Evolutionary conservation across 352 stramenopile species (phyloP).

Genomic region (Phytophthora gonapodyides): DNA sequence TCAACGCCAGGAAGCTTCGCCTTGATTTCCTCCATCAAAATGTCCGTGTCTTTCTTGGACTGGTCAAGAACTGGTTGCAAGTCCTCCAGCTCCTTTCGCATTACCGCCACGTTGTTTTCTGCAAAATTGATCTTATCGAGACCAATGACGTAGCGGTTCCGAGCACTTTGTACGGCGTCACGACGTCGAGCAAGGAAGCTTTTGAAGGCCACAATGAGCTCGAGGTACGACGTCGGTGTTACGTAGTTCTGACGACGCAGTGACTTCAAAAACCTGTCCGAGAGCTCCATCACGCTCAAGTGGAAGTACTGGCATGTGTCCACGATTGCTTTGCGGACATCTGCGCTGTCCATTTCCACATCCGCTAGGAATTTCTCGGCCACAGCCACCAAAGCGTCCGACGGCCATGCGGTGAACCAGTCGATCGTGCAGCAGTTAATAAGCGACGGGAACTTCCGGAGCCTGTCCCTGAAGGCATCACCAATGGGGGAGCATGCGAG

Average conservation of each 20-base stretch:
- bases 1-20: conserved; percentile 91
- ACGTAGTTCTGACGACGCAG: conserved; percentile 94
- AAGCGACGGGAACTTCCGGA: conserved; percentile 95
- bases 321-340: conserved; percentile 84
- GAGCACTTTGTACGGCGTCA: conserved; percentile 80
- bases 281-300: conserved; percentile 87
- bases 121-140: conserved; percentile 95
- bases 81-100: conserved; percentile 95
- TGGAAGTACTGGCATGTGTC: conserved; percentile 95
- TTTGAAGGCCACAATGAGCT: conserved; percentile 96
- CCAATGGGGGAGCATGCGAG: conserved; percentile 95
- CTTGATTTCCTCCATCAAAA: conserved; percentile 94
- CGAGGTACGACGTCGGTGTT: conserved; percentile 95
- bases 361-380: conserved; percentile 92
- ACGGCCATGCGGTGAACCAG: conserved; percentile 96
- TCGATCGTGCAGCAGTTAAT: conserved; percentile 98
- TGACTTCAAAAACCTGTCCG: conserved; percentile 78
- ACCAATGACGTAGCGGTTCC: conserved; percentile 90
- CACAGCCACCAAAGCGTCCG: conserved; percentile 92
- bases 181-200: conserved; percentile 83
- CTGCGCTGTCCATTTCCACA: conserved; percentile 86
- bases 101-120: conserved; percentile 92
- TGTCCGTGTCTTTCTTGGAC: conserved; percentile 92
- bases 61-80: conserved; percentile 93
- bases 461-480: conserved; percentile 92